These are phyloP conservation scores for Porcisia hertigi DNA, from an alignment of 208 protist species.

Conservation along the genomic window DNA sequence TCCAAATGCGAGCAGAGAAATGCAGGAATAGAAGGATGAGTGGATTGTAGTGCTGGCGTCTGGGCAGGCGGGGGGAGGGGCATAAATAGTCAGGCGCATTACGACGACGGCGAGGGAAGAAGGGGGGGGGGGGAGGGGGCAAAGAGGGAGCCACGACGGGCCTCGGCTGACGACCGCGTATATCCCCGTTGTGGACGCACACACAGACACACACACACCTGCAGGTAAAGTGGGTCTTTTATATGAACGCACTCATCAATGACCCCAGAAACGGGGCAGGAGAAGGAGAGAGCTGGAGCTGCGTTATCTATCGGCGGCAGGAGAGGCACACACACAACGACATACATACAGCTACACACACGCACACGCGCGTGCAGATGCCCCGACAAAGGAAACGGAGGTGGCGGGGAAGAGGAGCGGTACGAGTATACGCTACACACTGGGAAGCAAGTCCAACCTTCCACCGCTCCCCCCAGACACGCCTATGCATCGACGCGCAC, in stretches of 20 bases:
- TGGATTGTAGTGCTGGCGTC: neutral
- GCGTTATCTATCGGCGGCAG: neutral
- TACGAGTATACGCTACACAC: neutral
- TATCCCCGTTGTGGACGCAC: too few species aligned
- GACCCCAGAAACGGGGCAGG: neutral
- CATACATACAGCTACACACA: too few species aligned
- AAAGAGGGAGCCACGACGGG: neutral
- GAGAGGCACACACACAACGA: neutral
- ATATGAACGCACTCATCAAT: neutral
- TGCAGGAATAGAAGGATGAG: neutral
- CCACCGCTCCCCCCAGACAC: neutral
- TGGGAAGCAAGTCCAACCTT: neutral
- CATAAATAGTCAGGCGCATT: too few species aligned
- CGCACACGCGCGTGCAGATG: too few species aligned
- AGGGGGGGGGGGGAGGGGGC: neutral
- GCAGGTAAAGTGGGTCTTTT: neutral
- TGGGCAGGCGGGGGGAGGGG: neutral
- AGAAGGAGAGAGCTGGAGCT: neutral
- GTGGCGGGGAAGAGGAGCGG: neutral
- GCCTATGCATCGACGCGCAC: conserved; percentile 22
- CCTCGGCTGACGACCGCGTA: too few species aligned
- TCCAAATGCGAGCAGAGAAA: neutral
- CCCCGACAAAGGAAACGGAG: neutral
- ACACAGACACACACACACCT: too few species aligned
- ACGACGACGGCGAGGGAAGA: too few species aligned